phyloP scores from a whole-genome alignment of 176 grass and related monocot species.

The Bolboschoenus planiculmis region DNA sequence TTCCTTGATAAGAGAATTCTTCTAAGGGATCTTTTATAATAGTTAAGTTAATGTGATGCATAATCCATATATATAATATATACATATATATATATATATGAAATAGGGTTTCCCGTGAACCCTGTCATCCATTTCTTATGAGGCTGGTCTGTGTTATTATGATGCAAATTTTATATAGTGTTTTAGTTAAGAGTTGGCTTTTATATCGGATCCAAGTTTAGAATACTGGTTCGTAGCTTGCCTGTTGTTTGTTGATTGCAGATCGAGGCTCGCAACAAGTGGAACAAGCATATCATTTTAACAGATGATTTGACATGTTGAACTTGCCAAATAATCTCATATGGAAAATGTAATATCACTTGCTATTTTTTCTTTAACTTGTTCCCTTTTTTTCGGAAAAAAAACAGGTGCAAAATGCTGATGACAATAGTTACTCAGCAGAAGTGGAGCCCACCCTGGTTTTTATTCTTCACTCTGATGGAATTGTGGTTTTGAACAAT shows the following conservation, averaged over 20 bases:
- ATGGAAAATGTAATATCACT: neutral
- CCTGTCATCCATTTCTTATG: neutral
- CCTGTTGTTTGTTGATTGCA: neutral
- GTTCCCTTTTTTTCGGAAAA: neutral
- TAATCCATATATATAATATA: neutral
- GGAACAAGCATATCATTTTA: neutral
- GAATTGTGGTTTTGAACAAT: conserved; percentile 42
- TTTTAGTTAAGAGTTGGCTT: neutral
- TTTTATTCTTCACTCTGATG: conserved; percentile 38
- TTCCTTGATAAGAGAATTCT: neutral
- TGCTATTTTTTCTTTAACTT: neutral
- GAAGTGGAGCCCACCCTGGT: conserved; percentile 34
- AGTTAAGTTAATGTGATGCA: neutral
- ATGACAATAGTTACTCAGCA: conserved; percentile 33
- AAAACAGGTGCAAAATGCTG: conserved; percentile 39
- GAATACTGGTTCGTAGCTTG: conserved; percentile 9
- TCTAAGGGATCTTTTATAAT: neutral
- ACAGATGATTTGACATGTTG: neutral
- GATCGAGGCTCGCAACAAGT: neutral
- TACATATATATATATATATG: too few species aligned
- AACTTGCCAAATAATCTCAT: neutral
- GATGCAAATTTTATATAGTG: too few species aligned
- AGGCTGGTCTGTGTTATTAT: neutral
- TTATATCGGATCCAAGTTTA: neutral
- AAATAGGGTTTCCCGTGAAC: neutral